phyloP scores from a whole-genome alignment of 1,284 basidiomycete genomes.

The Pseudozyma flocculosa region DNA sequence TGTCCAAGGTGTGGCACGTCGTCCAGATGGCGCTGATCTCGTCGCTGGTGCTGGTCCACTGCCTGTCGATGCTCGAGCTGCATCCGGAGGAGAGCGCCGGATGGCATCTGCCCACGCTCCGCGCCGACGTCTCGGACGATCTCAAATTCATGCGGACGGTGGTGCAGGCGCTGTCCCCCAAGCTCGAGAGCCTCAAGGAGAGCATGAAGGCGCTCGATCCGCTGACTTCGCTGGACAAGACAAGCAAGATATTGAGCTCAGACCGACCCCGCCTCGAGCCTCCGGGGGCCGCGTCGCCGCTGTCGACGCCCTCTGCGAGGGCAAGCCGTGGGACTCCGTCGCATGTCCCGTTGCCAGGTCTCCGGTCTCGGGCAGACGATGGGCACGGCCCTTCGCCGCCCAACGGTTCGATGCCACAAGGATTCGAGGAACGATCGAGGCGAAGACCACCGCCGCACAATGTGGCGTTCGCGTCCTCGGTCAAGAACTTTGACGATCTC shows the following conservation, averaged over 20 bases:
- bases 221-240: slow-evolving; percentile 1
- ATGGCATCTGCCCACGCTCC: slow-evolving; percentile 36
- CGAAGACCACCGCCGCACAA: no score
- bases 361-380: no score
- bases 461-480: no score
- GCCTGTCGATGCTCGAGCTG: slow-evolving; percentile 42
- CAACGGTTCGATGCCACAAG: no score
- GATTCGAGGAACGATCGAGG: no score
- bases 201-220: slow-evolving; percentile 41
- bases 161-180: slow-evolving; percentile 43
- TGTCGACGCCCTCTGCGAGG: no score
- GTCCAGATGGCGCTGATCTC: slow-evolving; percentile 43
- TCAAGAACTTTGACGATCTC: slow-evolving; percentile 22
- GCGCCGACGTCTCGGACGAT: slow-evolving; percentile 45
- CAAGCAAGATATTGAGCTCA: no score
- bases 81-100: slow-evolving; percentile 36
- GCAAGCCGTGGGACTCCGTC: no score
- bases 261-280: no score
- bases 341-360: no score
- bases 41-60: slow-evolving; percentile 45
- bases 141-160: slow-evolving; percentile 42
- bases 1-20: slow-evolving; percentile 41
- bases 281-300: no score
- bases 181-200: slow-evolving; percentile 35
- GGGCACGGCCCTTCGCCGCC: no score